These are phyloP conservation scores for Fistulifera solaris DNA, from an alignment of 108 stramenopile genomes.

Conservation along the genomic window DNA sequence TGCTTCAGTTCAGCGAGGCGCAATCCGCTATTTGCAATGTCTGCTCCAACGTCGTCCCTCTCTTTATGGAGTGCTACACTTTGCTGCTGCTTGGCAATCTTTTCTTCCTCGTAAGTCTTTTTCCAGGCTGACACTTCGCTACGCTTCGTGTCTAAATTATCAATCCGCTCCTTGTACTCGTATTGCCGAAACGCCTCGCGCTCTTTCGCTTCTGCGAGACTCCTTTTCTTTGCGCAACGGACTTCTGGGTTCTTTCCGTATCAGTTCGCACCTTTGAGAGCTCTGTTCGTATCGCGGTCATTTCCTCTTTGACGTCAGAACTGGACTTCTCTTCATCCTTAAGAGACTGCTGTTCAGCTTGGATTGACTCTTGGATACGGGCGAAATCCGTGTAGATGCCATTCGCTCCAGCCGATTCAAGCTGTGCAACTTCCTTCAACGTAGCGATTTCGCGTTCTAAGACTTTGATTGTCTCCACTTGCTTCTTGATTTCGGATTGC, in stretches of 20 bases:
- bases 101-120: constrained; percentile 3
- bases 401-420: too few species aligned
- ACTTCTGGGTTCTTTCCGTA: neutral
- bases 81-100: neutral
- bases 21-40: neutral
- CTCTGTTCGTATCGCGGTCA: too few species aligned
- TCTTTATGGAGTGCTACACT: neutral
- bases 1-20: neutral
- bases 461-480: neutral
- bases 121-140: neutral
- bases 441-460: too few species aligned
- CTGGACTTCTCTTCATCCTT: too few species aligned
- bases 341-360: too few species aligned
- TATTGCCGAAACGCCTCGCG: neutral
- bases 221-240: neutral
- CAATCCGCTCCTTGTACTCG: neutral
- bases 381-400: too few species aligned
- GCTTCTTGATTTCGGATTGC: neutral
- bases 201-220: neutral
- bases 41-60: too few species aligned
- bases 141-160: neutral
- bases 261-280: neutral
- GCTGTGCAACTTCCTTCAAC: too few species aligned
- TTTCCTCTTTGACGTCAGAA: too few species aligned
- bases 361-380: too few species aligned